A percentile compares a stretch with the other conserved stretches of the same genome.
These are phyloP conservation scores for Jimgerdemannia lactiflua DNA, from an alignment of 192 early-diverging fungal genomes.

Conservation along the genomic window DNA sequence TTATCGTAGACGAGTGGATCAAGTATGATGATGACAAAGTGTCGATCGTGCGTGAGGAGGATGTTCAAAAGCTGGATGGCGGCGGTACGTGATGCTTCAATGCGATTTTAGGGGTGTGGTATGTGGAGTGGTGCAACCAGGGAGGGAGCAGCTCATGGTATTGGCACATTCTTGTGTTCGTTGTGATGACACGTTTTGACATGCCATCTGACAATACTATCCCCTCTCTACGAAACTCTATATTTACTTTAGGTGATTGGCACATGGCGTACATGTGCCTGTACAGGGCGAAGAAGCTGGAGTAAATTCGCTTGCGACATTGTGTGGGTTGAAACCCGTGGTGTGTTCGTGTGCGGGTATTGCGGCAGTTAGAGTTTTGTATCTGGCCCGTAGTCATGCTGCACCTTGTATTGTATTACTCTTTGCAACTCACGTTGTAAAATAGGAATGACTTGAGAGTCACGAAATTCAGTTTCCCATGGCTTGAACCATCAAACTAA, in stretches of 20 bases:
- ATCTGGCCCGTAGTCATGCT: no score
- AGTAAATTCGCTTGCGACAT: conserved; percentile 7
- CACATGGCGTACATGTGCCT: conserved; percentile 88
- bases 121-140: conserved; percentile 19
- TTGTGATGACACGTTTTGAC: neutral
- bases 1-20: conserved; percentile 57
- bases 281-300: conserved; percentile 76
- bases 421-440: no score
- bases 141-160: no score
- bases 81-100: conserved; percentile 43
- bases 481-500: no score
- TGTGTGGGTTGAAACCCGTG: no score
- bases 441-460: no score
- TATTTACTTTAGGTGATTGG: conserved; percentile 45
- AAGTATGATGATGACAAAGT: conserved; percentile 98
- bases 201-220: conserved; percentile 11
- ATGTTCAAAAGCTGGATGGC: conserved; percentile 88
- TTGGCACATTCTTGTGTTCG: neutral
- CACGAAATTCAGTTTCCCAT: no score
- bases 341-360: no score
- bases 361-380: no score
- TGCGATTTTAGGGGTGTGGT: conserved; percentile 14
- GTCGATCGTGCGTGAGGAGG: conserved; percentile 75
- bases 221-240: no score
- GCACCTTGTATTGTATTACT: no score